A percentile compares a stretch with the other conserved stretches of the same genome.
Evolutionary conservation across 192 early-diverging fungal species (phyloP).

Genomic region (Backusella circina): DNA sequence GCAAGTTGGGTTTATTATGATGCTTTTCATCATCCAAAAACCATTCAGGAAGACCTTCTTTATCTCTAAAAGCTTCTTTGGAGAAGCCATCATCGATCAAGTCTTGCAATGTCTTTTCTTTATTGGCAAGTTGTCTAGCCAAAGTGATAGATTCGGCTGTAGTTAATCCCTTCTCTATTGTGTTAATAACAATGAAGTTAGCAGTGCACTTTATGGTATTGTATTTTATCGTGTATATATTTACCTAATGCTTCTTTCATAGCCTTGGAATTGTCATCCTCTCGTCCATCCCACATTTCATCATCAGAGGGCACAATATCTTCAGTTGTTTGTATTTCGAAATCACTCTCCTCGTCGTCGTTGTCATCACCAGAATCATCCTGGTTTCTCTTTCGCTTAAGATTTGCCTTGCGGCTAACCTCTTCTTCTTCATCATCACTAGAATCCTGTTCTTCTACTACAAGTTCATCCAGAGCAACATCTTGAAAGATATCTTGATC

Average conservation of each 20-base stretch:
- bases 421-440: slow-evolving; percentile 33
- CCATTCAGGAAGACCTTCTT: slow-evolving; percentile 84
- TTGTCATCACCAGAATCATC: slow-evolving; percentile 43
- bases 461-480: slow-evolving; percentile 45
- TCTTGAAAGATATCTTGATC: slow-evolving; percentile 91
- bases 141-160: slow-evolving; percentile 91
- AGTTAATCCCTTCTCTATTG: slow-evolving; percentile 60
- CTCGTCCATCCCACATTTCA: slow-evolving; percentile 58
- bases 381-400: slow-evolving; percentile 39
- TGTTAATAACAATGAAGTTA: neutral
- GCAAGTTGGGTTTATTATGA: slow-evolving; percentile 86
- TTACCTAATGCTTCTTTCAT: slow-evolving; percentile 44
- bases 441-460: slow-evolving; percentile 56
- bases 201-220: neutral
- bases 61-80: slow-evolving; percentile 85
- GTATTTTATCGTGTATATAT: neutral
- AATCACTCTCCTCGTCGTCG: slow-evolving; percentile 50
- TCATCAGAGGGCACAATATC: slow-evolving; percentile 35
- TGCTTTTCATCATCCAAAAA: slow-evolving; percentile 89
- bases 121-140: slow-evolving; percentile 78
- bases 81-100: slow-evolving; percentile 93
- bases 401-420: slow-evolving; percentile 13
- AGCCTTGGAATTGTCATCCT: slow-evolving; percentile 54
- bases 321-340: slow-evolving; percentile 49
- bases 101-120: slow-evolving; percentile 72